These are phyloP conservation scores for Aspergillus fructus DNA, from an alignment of 2,329 filamentous ascomycete species.

Conservation along the genomic window DNA sequence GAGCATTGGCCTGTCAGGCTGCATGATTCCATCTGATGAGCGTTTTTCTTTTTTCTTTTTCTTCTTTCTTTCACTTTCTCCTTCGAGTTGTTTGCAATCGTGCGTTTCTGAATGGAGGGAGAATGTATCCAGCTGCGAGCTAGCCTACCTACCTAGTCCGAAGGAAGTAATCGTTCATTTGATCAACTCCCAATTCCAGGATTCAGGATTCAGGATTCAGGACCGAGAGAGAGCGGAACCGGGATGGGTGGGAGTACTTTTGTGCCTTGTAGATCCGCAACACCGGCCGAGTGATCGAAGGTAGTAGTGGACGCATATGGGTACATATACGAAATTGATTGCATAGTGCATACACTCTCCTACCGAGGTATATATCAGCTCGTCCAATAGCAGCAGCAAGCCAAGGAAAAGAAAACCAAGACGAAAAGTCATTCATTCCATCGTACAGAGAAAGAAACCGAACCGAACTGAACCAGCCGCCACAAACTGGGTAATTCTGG, in stretches of 20 bases:
- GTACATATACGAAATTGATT: not conserved
- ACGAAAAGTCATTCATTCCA: conserved; percentile 1
- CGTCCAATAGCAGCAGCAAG: not conserved
- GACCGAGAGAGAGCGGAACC: not conserved
- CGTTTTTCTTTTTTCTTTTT: not conserved
- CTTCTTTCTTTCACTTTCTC: not conserved
- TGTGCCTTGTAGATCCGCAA: not conserved
- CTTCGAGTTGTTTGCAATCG: not conserved
- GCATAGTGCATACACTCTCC: conserved; percentile 2
- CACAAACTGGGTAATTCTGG: not conserved
- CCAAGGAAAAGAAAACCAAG: not conserved
- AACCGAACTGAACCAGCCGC: not conserved
- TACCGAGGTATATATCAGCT: conserved; percentile 12
- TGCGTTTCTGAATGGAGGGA: conserved; percentile 14
- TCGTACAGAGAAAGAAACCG: conserved; percentile 6
- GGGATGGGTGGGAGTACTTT: not conserved
- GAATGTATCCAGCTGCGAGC: conserved; percentile 6
- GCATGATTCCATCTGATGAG: not conserved
- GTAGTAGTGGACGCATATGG: not conserved
- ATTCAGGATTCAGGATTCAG: not conserved
- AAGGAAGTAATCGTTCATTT: conserved; percentile 5
- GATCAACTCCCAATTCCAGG: not conserved
- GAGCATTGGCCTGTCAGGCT: not conserved
- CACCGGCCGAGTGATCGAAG: not conserved
- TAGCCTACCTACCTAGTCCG: conserved; percentile 4